These are phyloP conservation scores for Phaeosphaeriaceae sp. DNA, from an alignment of 2,329 filamentous ascomycete genomes.

Conservation along the genomic window DNA sequence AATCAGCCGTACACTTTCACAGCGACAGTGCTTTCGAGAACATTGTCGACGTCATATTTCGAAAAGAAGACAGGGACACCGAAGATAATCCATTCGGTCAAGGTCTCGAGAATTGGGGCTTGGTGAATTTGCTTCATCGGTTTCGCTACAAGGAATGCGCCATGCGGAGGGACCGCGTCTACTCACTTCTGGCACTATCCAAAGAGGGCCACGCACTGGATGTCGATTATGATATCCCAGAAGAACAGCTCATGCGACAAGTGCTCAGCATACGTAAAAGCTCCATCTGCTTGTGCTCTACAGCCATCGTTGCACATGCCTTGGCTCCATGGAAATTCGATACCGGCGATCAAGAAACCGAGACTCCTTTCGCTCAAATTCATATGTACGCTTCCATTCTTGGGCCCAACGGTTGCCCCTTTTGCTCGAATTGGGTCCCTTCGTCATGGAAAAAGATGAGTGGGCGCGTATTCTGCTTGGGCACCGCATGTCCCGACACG, in stretches of 20 bases:
- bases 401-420: constrained; percentile 3
- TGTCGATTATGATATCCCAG: constrained; percentile 8
- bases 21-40: constrained; percentile 5
- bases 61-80: not conserved
- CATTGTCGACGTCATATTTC: constrained; percentile 6
- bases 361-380: not conserved
- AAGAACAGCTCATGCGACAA: constrained; percentile 5
- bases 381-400: constrained; percentile 3
- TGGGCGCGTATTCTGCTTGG: constrained; percentile 6
- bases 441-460: constrained; percentile 9
- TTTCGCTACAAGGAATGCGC: constrained; percentile 14
- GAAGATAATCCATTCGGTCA: not conserved
- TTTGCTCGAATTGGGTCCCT: constrained; percentile 10
- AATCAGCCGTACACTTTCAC: constrained; percentile 1
- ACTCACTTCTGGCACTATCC: constrained; percentile 9
- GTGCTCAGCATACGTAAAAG: constrained; percentile 3
- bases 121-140: constrained; percentile 7
- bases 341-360: not conserved
- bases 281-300: constrained; percentile 8
- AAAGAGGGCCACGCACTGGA: constrained; percentile 2
- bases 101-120: constrained; percentile 5
- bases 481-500: constrained; percentile 2
- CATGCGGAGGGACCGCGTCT: constrained; percentile 7
- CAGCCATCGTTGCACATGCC: constrained; percentile 6
- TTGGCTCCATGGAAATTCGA: constrained; percentile 7